phyloP scores from a whole-genome alignment of 768 basidiomycete species.

The Boletus speciosus region DNA sequence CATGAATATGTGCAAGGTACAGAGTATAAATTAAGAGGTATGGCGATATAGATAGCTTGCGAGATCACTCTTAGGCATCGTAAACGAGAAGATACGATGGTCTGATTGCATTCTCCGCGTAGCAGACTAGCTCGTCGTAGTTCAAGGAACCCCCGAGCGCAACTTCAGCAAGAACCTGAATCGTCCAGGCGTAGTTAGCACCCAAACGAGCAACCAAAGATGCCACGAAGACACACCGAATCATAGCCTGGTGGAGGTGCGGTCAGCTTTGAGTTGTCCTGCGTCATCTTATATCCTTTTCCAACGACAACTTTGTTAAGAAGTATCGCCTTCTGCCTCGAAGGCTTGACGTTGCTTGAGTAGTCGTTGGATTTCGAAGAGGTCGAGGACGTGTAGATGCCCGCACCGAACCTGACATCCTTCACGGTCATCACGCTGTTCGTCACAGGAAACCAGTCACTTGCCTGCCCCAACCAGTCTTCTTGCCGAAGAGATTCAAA shows the following conservation, averaged over 20 bases:
- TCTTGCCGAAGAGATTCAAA: conserved; percentile 59
- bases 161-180: conserved; percentile 62
- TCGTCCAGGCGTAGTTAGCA: not conserved
- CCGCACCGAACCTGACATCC: conserved; percentile 55
- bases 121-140: conserved; percentile 70
- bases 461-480: conserved; percentile 70
- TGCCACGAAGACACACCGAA: conserved; percentile 44
- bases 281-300: conserved; percentile 62
- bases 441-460: conserved; percentile 3
- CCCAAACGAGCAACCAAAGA: not conserved
- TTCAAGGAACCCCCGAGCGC: conserved; percentile 58
- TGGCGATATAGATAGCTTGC: not conserved
- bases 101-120: conserved; percentile 66
- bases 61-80: conserved; percentile 36
- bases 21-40: conserved; percentile 3
- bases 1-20: not conserved
- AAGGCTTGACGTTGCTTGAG: conserved; percentile 54
- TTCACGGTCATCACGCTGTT: conserved; percentile 3
- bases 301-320: conserved; percentile 73
- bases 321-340: conserved; percentile 59
- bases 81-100: conserved; percentile 72
- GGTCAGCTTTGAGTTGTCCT: conserved; percentile 52
- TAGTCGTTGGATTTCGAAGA: conserved; percentile 82
- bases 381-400: conserved; percentile 73
- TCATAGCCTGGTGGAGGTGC: conserved; percentile 62